Conservation (phyloP, 352 stramenopile species). For the Phytopythium chamaehyphon region DNA sequence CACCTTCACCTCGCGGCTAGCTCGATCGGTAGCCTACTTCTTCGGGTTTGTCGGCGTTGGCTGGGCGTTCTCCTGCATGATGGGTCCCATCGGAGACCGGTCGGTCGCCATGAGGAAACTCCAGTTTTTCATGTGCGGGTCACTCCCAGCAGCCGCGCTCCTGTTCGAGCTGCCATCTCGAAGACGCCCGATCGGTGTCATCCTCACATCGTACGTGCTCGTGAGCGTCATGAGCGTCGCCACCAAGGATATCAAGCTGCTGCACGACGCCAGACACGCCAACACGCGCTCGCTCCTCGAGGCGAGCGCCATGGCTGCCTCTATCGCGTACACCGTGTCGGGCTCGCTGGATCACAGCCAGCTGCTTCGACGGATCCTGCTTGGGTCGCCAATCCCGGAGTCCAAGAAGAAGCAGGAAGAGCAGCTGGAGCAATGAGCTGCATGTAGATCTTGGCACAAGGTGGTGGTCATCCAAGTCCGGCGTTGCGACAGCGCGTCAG, state of each 20-base stretch:
- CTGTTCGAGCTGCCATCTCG: conserved; percentile 48
- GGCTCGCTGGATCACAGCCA: conserved; percentile 23
- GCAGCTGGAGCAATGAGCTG: neutral
- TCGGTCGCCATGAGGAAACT: conserved; percentile 44
- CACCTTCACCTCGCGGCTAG: conserved; percentile 30
- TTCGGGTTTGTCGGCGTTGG: conserved; percentile 46
- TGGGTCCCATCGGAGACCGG: conserved; percentile 29
- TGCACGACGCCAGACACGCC: conserved; percentile 21
- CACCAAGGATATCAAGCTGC: conserved; percentile 25
- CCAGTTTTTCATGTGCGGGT: conserved; percentile 47
- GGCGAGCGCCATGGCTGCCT: conserved; percentile 22
- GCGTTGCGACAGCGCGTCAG: too few relatives aligned
- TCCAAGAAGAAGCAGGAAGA: neutral
- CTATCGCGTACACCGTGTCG: conserved; percentile 40
- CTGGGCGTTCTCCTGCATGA: conserved; percentile 43
- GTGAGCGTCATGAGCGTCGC: conserved; percentile 45
- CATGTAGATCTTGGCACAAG: neutral
- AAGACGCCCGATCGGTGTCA: conserved; percentile 45
- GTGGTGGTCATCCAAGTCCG: too few relatives aligned
- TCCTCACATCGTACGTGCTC: conserved; percentile 58
- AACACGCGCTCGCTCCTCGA: conserved; percentile 31
- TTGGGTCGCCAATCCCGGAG: conserved; percentile 13
- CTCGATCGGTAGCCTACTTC: conserved; percentile 49
- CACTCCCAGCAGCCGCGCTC: conserved; percentile 40
- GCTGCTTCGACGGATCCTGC: conserved; percentile 21